Conservation (phyloP, 257 asterid genomes). For the Leonotis leonurus region DNA sequence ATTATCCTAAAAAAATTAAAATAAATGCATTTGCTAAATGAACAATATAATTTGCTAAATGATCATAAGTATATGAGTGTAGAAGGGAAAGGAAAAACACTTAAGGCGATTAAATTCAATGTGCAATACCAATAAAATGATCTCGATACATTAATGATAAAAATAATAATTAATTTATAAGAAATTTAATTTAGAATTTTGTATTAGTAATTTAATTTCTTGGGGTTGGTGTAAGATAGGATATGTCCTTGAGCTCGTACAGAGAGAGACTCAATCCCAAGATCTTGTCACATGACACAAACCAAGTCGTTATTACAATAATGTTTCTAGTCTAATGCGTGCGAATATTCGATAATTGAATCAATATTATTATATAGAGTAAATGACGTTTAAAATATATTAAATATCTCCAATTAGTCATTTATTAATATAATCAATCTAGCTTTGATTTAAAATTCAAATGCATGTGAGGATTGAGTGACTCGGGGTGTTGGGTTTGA, state of each 20-base stretch:
- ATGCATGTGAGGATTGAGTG: conserved; percentile 52
- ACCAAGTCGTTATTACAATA: conserved; percentile 20
- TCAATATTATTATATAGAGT: conserved; percentile 19
- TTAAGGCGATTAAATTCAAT: too few relatives aligned
- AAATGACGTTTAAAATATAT: conserved; percentile 20
- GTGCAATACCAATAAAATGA: conserved; percentile 13
- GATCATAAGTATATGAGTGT: too few relatives aligned
- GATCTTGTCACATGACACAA: conserved; percentile 56
- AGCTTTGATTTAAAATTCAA: conserved; percentile 7
- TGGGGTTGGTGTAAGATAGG: conserved; percentile 34
- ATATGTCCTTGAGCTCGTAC: conserved; percentile 34
- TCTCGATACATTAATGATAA: neutral
- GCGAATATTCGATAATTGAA: conserved; percentile 74
- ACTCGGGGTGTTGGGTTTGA: conserved; percentile 26
- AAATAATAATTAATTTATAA: neutral
- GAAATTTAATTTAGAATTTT: neutral
- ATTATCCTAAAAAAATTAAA: too few relatives aligned
- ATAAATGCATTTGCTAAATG: too few relatives aligned
- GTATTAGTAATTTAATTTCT: neutral
- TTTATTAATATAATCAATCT: conserved; percentile 40
- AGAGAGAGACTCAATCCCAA: conserved; percentile 56
- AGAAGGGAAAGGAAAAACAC: too few relatives aligned
- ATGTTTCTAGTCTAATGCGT: conserved; percentile 45
- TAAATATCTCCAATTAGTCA: conserved; percentile 26
- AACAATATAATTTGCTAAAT: too few relatives aligned